phyloP scores from a whole-genome alignment of 805 yeast species.

The Yamadazyma scolyti region DNA sequence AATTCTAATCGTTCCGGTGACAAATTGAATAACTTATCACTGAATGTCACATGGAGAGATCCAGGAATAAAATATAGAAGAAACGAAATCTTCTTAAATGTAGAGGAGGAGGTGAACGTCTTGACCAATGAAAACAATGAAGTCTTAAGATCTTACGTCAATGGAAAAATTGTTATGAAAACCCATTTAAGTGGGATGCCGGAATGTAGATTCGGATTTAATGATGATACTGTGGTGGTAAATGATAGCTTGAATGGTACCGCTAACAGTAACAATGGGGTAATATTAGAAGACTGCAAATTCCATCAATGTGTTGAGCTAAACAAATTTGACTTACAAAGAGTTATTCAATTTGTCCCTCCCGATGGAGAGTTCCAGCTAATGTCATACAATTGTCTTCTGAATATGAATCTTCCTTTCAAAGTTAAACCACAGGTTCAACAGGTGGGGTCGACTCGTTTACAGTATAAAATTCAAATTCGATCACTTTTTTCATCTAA shows the following conservation, averaged over 20 bases:
- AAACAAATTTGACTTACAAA: constrained; percentile 58
- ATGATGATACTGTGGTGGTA: constrained; percentile 42
- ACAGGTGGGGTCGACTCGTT: constrained; percentile 36
- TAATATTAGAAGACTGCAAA: constrained; percentile 68
- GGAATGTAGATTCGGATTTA: constrained; percentile 73
- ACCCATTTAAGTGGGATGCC: constrained; percentile 81
- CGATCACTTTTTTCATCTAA: constrained; percentile 60
- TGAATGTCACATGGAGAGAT: constrained; percentile 11
- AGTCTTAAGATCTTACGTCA: constrained; percentile 65
- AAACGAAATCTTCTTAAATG: constrained; percentile 75
- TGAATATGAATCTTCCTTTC: constrained; percentile 67
- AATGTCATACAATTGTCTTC: constrained; percentile 56
- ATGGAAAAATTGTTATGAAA: constrained; percentile 69
- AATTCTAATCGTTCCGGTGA: constrained; percentile 10
- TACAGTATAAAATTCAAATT: constrained; percentile 58
- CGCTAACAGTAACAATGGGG: constrained; percentile 27
- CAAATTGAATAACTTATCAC: constrained; percentile 3
- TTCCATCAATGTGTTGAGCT: constrained; percentile 85
- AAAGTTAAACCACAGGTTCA: constrained; percentile 53
- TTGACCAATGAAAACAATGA: constrained; percentile 64
- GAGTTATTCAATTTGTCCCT: constrained; percentile 69
- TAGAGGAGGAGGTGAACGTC: constrained; percentile 70
- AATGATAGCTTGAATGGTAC: constrained; percentile 28
- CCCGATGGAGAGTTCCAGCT: constrained; percentile 88
- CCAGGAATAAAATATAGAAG: constrained; percentile 52